Percentiles rank a stretch among this genome's conserved stretches.
These are phyloP conservation scores for Camellia japonica DNA, from an alignment of 148 eudicot species.

Conservation along the genomic window DNA sequence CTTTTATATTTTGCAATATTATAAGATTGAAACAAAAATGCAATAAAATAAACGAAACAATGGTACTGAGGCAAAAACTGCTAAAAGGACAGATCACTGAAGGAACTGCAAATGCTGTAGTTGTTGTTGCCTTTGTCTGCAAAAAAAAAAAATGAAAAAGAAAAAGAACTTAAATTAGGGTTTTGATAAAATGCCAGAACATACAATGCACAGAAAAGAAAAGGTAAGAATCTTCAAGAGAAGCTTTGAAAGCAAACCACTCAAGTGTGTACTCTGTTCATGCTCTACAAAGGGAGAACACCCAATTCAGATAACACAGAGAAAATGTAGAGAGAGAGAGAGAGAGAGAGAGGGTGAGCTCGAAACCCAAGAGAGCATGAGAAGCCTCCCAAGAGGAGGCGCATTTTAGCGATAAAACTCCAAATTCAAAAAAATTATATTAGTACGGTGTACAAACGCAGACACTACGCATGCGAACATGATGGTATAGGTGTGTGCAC, in stretches of 20 bases:
- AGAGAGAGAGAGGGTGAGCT: constrained; percentile 9
- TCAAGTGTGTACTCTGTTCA: not conserved
- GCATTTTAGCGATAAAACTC: constrained; percentile 1
- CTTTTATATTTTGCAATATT: not conserved
- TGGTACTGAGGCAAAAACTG: constrained; percentile 17
- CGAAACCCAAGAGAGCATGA: constrained; percentile 16
- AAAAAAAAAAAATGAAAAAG: not conserved
- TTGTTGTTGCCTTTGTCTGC: not conserved
- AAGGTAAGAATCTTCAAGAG: not conserved
- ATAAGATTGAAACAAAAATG: not conserved
- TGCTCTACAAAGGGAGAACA: constrained; percentile 2
- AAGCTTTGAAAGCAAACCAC: not conserved
- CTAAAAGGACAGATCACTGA: constrained; percentile 15
- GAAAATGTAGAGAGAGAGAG: not conserved
- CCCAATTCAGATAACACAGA: not conserved
- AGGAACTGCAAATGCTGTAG: constrained; percentile 10
- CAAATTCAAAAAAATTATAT: not conserved
- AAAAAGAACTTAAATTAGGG: not conserved
- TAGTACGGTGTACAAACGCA: not conserved
- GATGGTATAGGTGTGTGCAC: no score
- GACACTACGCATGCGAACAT: no score
- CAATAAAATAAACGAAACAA: not conserved
- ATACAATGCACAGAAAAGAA: not conserved
- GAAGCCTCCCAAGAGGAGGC: constrained; percentile 18
- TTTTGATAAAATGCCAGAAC: not conserved